Conservation (phyloP, 371 early-diverging fungal genomes). For the Vittaforma corneae region DNA sequence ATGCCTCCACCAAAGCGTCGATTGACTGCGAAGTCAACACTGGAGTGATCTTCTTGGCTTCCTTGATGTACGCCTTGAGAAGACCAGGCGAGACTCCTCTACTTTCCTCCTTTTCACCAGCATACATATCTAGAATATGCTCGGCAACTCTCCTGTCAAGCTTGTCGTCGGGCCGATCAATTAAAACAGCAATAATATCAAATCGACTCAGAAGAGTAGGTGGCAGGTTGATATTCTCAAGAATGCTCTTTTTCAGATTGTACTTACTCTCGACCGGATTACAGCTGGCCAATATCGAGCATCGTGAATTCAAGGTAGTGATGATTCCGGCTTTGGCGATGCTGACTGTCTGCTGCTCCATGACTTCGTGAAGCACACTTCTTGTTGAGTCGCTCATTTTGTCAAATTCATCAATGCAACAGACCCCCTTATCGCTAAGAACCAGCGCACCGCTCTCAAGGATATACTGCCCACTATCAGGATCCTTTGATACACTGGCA, state of each 20-base stretch:
- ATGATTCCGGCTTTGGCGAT: slow-evolving; percentile 60
- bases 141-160: slow-evolving; percentile 54
- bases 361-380: slow-evolving; percentile 59
- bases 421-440: slow-evolving; percentile 57
- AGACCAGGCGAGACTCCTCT: slow-evolving; percentile 23
- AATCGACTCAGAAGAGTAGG: slow-evolving; percentile 59
- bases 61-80: slow-evolving; percentile 60
- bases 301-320: slow-evolving; percentile 59
- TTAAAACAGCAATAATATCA: slow-evolving; percentile 58
- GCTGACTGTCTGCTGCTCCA: slow-evolving; percentile 60
- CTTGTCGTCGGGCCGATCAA: slow-evolving; percentile 55
- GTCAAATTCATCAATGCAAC: slow-evolving; percentile 59
- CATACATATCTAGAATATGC: slow-evolving; percentile 52
- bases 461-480: slow-evolving; percentile 84
- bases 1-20: slow-evolving; percentile 66
- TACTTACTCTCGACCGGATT: slow-evolving; percentile 59
- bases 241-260: slow-evolving; percentile 56
- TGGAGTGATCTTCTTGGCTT: slow-evolving; percentile 70
- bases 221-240: slow-evolving; percentile 59
- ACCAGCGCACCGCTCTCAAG: slow-evolving; percentile 61
- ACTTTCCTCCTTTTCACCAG: slow-evolving; percentile 17
- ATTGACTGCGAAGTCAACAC: slow-evolving; percentile 63
- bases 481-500: slow-evolving; percentile 90
- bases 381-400: slow-evolving; percentile 61
- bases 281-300: slow-evolving; percentile 58